Base-by-base conservation (phyloP, 345 rosid species). In the Sonneratia caseolaris region DNA sequence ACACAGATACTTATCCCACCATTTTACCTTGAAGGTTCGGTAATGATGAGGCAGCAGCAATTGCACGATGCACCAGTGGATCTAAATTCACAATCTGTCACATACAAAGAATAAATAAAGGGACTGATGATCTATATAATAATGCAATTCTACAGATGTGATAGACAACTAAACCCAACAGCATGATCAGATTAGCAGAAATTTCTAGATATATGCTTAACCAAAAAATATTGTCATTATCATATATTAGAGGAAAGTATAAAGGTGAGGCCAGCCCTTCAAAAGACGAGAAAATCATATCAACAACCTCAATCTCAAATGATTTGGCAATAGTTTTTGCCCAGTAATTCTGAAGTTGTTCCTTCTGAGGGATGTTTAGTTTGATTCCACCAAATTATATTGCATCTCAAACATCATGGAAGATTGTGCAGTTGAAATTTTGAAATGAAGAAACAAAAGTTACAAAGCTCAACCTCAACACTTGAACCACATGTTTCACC, bases 11-110 rank as follows among this genome's bases (percentile, higher is more conserved):
- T 38, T n/a, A 70, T 65, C 37, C 61, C 68, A 7, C 67, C 68
- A 27, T 45, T 76, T 83, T 87, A 90, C 98, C 87, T 81, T 61
- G 88, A 78, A 91, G 89, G 81, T 94, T 91, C 24, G 91, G 90
- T 70, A 81, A 76, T 68, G 80, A 68, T 72, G 91, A 84, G 56
- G 95, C 84, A 73, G 91, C 86, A 79, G 82, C 82, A 72, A 89
- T 77, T 68, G 98, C 95, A 73, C 87, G 91, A 70, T 83, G 83
- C 72, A 91, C 97, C 81, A 94, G 79, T 68, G 91, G 83, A 83
- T 94, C 91, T 76, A 94, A 78, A 82, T 81, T 85, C 78, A 89
- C 89, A 64, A 91, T 80, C 98, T 94, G 74, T 57, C 82, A 77
- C 64, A 74, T 32, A 53, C 71, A 49, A 47, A 70, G 8, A 68